Conservation (phyloP, 108 stramenopile genomes). For the Ochromonas danica region DNA sequence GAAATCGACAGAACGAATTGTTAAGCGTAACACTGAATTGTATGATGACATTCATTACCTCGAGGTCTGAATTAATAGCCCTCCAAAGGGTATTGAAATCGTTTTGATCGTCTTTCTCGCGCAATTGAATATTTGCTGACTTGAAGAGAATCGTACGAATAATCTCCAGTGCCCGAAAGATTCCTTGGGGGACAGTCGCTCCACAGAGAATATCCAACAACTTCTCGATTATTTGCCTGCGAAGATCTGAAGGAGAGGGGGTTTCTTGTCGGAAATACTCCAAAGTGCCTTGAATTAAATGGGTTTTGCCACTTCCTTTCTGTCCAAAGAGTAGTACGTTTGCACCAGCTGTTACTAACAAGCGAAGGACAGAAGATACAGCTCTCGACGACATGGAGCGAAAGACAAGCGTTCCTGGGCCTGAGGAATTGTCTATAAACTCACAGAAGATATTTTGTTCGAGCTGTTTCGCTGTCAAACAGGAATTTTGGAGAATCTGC, state of each 20-base stretch:
- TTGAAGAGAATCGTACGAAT: not conserved
- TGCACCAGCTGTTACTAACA: conserved; percentile 4
- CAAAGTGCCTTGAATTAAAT: not conserved
- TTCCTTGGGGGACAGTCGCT: not conserved
- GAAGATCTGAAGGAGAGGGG: not conserved
- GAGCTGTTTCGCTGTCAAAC: not conserved
- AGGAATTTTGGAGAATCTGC: no score
- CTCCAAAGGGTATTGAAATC: not conserved
- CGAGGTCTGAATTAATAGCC: not conserved
- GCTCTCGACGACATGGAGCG: not conserved
- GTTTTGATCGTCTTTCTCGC: not conserved
- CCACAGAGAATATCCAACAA: not conserved
- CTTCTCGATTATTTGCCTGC: not conserved
- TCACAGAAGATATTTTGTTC: no score
- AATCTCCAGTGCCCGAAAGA: conserved; percentile 10
- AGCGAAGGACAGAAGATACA: not conserved
- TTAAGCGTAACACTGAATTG: no score
- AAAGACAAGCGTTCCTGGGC: no score
- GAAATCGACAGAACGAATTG: no score
- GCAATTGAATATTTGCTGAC: not conserved
- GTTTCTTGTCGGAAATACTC: not conserved
- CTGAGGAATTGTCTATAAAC: no score
- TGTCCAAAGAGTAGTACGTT: conserved; percentile 20
- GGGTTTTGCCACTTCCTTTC: conserved; percentile 3
- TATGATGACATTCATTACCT: not conserved